A percentile compares a stretch with the other conserved stretches of the same genome.
These are phyloP conservation scores for Colletotrichum musicola DNA, from an alignment of 2,329 filamentous ascomycete genomes.

Conservation along the genomic window DNA sequence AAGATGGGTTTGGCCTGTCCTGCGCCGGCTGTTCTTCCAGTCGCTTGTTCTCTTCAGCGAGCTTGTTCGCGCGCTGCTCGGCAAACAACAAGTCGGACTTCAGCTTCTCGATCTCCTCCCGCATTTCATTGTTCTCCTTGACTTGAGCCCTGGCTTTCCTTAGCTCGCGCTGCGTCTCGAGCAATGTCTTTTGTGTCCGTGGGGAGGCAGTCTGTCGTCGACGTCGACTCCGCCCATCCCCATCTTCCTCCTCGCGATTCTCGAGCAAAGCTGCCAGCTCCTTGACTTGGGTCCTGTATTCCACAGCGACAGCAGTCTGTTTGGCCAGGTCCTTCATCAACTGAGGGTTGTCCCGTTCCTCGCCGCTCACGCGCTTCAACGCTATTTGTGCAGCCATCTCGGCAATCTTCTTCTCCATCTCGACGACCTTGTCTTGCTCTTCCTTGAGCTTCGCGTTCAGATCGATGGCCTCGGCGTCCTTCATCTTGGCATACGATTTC, in stretches of 20 bases:
- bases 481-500: slow-evolving; percentile 82
- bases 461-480: slow-evolving; percentile 78
- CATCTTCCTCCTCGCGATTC: slow-evolving; percentile 53
- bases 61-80: slow-evolving; percentile 57
- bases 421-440: slow-evolving; percentile 73
- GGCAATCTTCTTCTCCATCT: slow-evolving; percentile 73
- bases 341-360: slow-evolving; percentile 59
- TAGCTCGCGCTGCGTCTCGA: slow-evolving; percentile 67
- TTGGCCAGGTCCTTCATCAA: slow-evolving; percentile 67
- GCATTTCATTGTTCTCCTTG: slow-evolving; percentile 63
- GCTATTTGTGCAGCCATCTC: slow-evolving; percentile 71
- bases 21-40: slow-evolving; percentile 40
- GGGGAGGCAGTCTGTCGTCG: slow-evolving; percentile 59
- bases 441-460: slow-evolving; percentile 75
- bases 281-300: slow-evolving; percentile 71
- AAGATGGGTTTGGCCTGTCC: background rate
- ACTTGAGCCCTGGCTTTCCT: slow-evolving; percentile 66
- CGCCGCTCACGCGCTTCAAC: slow-evolving; percentile 50
- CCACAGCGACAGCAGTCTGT: slow-evolving; percentile 68
- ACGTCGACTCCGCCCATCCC: slow-evolving; percentile 47
- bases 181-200: slow-evolving; percentile 62
- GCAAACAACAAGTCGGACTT: slow-evolving; percentile 63
- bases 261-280: slow-evolving; percentile 67
- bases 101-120: slow-evolving; percentile 65
- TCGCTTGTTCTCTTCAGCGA: slow-evolving; percentile 52